phyloP scores from a whole-genome alignment of 176 grass and related monocot species.

The Hyparrhenia diplandra region DNA sequence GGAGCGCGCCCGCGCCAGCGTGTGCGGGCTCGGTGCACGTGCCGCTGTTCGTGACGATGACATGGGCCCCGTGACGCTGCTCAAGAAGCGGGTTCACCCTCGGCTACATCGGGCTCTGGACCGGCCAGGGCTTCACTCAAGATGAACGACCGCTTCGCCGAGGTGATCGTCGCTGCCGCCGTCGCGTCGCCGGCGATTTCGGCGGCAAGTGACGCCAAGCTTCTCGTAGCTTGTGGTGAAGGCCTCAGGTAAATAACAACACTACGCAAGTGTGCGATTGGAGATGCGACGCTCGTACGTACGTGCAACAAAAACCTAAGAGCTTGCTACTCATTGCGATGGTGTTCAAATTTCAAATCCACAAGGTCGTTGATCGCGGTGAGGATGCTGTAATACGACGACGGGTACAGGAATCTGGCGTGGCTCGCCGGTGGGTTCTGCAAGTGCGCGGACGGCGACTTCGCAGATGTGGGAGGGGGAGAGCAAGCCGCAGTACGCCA shows the following conservation, averaged over 20 bases:
- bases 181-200: constrained; percentile 28
- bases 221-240: constrained; percentile 90
- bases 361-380: constrained; percentile 82
- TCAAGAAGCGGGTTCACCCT: constrained; percentile 98
- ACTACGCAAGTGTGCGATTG: not conserved
- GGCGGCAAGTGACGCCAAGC: constrained; percentile 62
- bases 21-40: constrained; percentile 57
- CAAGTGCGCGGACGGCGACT: constrained; percentile 57
- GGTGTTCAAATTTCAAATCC: not conserved
- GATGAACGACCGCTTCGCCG: constrained; percentile 67
- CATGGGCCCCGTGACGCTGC: constrained; percentile 58
- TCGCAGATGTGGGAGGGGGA: constrained; percentile 58
- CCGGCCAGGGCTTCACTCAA: constrained; percentile 81
- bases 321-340: not conserved
- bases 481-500: constrained; percentile 81
- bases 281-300: not conserved
- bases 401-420: constrained; percentile 43
- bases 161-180: constrained; percentile 42
- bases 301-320: not conserved
- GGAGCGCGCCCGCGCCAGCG: constrained; percentile 68
- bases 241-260: constrained; percentile 55
- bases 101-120: constrained; percentile 83
- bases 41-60: constrained; percentile 71
- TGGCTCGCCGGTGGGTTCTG: constrained; percentile 91
- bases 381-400: constrained; percentile 66